phyloP scores from a whole-genome alignment of 106 monocot genomes.

The Phalaenopsis aphrodite region DNA sequence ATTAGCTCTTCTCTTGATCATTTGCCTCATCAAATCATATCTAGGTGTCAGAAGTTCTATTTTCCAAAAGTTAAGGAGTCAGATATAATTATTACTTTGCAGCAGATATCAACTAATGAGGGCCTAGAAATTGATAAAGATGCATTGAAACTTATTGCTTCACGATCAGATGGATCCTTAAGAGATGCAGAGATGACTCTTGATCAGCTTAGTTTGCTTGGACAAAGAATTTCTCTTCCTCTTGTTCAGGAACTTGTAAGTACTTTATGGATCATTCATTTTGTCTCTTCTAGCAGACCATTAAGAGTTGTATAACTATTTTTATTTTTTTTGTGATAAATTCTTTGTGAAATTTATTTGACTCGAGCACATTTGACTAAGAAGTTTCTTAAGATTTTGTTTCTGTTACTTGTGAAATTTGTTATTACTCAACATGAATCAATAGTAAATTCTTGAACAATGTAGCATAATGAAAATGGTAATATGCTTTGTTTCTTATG shows the following conservation, averaged over 20 bases:
- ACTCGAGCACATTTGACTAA: background rate
- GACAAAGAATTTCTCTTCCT: slow-evolving; percentile 74
- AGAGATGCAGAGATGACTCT: slow-evolving; percentile 96
- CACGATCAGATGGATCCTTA: slow-evolving; percentile 84
- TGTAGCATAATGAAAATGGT: background rate
- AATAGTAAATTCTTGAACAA: background rate
- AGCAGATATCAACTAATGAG: slow-evolving; percentile 65
- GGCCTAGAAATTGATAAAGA: slow-evolving; percentile 69
- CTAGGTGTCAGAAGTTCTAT: slow-evolving; percentile 91
- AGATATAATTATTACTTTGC: slow-evolving; percentile 60
- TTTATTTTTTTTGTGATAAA: background rate
- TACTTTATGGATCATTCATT: slow-evolving; percentile 9
- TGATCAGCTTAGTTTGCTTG: slow-evolving; percentile 89
- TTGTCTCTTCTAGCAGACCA: background rate
- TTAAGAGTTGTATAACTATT: background rate
- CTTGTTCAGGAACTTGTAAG: slow-evolving; percentile 95
- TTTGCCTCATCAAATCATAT: slow-evolving; percentile 79
- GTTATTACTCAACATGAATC: background rate
- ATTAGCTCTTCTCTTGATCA: slow-evolving; percentile 54
- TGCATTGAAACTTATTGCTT: slow-evolving; percentile 79
- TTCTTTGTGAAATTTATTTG: background rate
- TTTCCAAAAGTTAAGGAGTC: slow-evolving; percentile 85
- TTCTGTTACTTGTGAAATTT: background rate
- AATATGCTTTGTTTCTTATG: background rate
- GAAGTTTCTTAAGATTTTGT: background rate